Conservation (phyloP, 2,329 filamentous ascomycete genomes). For the Sporothrix variecibatus region DNA sequence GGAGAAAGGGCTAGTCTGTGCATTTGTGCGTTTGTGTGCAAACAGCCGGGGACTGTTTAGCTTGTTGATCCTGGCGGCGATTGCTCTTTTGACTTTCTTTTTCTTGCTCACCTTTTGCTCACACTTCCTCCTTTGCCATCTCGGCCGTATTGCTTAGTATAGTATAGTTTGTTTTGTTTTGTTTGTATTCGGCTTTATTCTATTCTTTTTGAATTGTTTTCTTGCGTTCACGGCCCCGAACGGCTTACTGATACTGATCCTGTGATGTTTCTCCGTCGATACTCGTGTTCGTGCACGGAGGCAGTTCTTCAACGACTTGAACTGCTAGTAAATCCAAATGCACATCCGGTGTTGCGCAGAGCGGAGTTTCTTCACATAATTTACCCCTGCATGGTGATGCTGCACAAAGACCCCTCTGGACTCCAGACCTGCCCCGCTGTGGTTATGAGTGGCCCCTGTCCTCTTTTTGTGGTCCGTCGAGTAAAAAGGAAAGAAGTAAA, state of each 20-base stretch:
- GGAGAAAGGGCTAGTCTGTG: neutral
- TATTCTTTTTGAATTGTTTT: neutral
- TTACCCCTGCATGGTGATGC: slow-evolving; percentile 16
- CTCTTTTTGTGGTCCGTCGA: neutral
- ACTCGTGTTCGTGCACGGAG: neutral
- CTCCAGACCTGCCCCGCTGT: neutral
- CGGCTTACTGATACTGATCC: neutral
- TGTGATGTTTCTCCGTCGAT: neutral
- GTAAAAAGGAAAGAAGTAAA: neutral
- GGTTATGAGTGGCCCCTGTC: too few relatives aligned
- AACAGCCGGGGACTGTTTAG: neutral
- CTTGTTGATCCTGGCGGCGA: neutral
- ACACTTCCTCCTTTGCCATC: neutral
- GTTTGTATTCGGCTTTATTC: neutral
- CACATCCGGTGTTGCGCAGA: neutral
- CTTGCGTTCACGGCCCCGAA: neutral
- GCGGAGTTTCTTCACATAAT: neutral
- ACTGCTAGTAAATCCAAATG: neutral
- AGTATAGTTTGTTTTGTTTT: neutral
- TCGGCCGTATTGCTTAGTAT: neutral
- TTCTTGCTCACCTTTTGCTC: neutral
- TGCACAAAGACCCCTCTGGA: neutral
- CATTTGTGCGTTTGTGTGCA: neutral
- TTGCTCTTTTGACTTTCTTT: neutral
- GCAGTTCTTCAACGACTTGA: neutral